phyloP scores from a whole-genome alignment of 495 filamentous ascomycete species.

The Hypoxylon lenormandii region DNA sequence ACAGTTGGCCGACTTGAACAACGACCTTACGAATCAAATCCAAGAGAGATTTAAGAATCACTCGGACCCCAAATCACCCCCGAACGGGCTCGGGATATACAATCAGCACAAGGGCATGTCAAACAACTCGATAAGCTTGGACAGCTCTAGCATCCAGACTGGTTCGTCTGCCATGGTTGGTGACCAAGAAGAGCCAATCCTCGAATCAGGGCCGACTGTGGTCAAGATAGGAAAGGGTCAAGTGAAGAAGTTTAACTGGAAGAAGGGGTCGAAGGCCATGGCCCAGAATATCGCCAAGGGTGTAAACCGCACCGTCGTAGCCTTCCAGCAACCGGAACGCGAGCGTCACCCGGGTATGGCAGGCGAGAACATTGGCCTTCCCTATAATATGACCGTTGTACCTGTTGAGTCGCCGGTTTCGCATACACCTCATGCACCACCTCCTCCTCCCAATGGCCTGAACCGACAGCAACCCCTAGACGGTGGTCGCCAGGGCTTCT shows the following conservation, averaged over 20 bases:
- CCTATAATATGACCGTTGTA: conserved; percentile 70
- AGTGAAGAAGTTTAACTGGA: conserved; percentile 97
- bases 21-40: conserved; percentile 91
- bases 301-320: conserved; percentile 80
- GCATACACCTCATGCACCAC: conserved; percentile 30
- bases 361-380: conserved; percentile 69
- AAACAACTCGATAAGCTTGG: conserved; percentile 71
- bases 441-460: conserved; percentile 37
- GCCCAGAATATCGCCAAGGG: conserved; percentile 95
- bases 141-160: conserved; percentile 63
- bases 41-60: conserved; percentile 87
- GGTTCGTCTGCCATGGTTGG: conserved; percentile 70
- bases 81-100: conserved; percentile 88
- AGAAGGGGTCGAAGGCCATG: conserved; percentile 91
- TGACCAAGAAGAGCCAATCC: conserved; percentile 74
- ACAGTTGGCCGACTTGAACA: conserved; percentile 92
- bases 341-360: conserved; percentile 65
- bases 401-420: conserved; percentile 61
- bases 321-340: conserved; percentile 61
- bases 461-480: conserved; percentile 61
- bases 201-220: conserved; percentile 84
- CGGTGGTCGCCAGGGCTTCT: conserved; percentile 75
- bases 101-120: conserved; percentile 79
- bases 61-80: conserved; percentile 63
- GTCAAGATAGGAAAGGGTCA: conserved; percentile 92